Evolutionary conservation across 2,329 filamentous ascomycete genomes (phyloP).

Genomic region (Ophiostoma novo-ulmi): DNA sequence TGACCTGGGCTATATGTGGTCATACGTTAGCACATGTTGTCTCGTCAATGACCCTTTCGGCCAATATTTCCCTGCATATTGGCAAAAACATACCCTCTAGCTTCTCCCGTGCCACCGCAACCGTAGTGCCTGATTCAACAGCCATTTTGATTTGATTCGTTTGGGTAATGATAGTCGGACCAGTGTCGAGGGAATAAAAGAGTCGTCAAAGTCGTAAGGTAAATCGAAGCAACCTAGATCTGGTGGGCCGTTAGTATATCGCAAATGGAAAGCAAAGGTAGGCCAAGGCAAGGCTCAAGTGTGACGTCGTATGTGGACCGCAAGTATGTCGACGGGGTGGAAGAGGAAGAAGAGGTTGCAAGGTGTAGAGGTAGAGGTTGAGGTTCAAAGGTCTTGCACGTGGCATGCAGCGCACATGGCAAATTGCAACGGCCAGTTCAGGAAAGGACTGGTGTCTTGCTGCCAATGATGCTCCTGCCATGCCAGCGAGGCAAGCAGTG

Average conservation of each 20-base stretch:
- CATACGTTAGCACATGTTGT: constrained; percentile 14
- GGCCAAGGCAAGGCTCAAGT: neutral
- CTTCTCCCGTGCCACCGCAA: constrained; percentile 62
- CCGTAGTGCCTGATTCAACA: constrained; percentile 36
- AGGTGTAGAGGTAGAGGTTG: neutral
- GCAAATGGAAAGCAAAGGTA: neutral
- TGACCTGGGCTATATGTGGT: constrained; percentile 71
- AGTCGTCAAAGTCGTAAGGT: constrained; percentile 1
- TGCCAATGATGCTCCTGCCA: neutral
- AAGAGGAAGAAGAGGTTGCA: neutral
- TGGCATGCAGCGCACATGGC: constrained; percentile 8
- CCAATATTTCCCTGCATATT: neutral
- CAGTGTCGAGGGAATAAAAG: neutral
- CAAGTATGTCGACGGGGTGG: neutral
- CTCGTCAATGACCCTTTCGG: neutral
- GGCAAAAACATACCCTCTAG: constrained; percentile 56
- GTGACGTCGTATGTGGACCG: constrained; percentile 1
- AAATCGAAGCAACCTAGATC: neutral
- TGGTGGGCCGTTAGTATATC: neutral
- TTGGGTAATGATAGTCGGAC: neutral
- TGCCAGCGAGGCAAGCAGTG: neutral
- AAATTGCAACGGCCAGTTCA: neutral
- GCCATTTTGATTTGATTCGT: constrained; percentile 20
- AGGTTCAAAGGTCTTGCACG: neutral
- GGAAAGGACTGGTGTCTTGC: neutral